A percentile compares a stretch with the other conserved stretches of the same genome.
These are phyloP conservation scores for Penicillium sp. DNA, from an alignment of 2,329 filamentous ascomycete genomes.

Conservation along the genomic window DNA sequence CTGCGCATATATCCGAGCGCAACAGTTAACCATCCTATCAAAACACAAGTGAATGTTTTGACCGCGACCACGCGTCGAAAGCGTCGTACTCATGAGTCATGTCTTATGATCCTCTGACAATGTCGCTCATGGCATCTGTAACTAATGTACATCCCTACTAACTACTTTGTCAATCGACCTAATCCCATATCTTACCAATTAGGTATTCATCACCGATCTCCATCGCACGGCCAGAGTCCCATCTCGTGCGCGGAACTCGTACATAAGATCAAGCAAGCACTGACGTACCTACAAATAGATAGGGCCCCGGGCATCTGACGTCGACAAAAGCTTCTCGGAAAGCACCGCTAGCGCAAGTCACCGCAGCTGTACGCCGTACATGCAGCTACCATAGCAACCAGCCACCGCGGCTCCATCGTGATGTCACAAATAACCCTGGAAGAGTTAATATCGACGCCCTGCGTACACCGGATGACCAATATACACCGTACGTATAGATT, in stretches of 20 bases:
- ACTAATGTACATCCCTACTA: too few relatives aligned
- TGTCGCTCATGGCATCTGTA: background rate
- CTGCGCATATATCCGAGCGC: too few relatives aligned
- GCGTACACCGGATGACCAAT: too few relatives aligned
- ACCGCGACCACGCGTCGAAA: background rate
- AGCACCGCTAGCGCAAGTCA: background rate
- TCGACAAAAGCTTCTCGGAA: background rate
- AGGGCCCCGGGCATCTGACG: background rate
- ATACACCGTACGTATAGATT: too few relatives aligned
- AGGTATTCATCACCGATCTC: background rate
- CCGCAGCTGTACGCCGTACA: background rate
- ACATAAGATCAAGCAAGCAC: background rate
- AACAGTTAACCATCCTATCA: background rate
- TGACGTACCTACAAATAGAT: background rate
- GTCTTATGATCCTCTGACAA: background rate
- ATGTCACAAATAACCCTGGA: background rate
- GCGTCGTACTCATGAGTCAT: background rate
- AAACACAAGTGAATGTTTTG: background rate
- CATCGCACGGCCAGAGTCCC: background rate
- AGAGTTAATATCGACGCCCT: too few relatives aligned
- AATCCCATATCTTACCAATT: background rate
- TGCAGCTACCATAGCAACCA: constrained; percentile 1
- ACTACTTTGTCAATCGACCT: too few relatives aligned
- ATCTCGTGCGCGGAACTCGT: too few relatives aligned
- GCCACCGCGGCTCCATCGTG: background rate